Conservation (phyloP, 1,284 basidiomycete genomes). For the Trametes polyzona region DNA sequence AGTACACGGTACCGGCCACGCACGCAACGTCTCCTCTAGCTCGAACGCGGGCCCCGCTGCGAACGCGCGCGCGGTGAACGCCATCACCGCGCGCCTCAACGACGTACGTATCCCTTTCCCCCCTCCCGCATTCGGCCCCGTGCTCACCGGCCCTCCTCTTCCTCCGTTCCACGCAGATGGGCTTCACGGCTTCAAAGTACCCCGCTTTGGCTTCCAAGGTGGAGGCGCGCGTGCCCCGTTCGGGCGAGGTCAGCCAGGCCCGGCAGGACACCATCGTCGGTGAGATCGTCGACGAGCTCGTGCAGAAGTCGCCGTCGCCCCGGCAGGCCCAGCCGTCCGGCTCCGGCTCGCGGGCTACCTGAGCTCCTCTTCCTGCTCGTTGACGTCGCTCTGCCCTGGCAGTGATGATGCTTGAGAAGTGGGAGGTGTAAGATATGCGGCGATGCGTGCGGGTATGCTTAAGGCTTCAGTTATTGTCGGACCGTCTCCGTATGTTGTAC, state of each 20-base stretch:
- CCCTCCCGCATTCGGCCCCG: background rate
- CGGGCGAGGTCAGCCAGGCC: conserved; percentile 37
- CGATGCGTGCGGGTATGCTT: conserved; percentile 10
- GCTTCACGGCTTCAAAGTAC: conserved; percentile 60
- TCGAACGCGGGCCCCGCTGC: conserved; percentile 9
- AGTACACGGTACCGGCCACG: conserved; percentile 28
- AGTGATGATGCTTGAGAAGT: background rate
- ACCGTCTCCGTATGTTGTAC: conserved; percentile 7
- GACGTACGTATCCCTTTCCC: conserved; percentile 22
- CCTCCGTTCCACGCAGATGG: conserved; percentile 55
- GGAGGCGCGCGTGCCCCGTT: conserved; percentile 49
- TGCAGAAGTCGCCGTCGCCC: conserved; percentile 25
- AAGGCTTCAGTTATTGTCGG: conserved; percentile 19
- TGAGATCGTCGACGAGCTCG: conserved; percentile 60
- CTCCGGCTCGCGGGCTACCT: conserved; percentile 16
- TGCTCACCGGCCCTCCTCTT: conserved; percentile 21
- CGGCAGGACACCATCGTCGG: conserved; percentile 50
- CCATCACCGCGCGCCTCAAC: conserved; percentile 28
- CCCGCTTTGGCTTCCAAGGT: conserved; percentile 58
- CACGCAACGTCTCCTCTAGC: conserved; percentile 15
- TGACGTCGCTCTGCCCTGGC: background rate
- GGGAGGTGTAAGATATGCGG: conserved; percentile 14
- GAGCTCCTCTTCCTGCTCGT: background rate
- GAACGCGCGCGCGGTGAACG: conserved; percentile 21
- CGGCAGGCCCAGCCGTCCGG: conserved; percentile 21